Conservation (phyloP, 192 early-diverging fungal species). For the Glomus cerebriforme region DNA sequence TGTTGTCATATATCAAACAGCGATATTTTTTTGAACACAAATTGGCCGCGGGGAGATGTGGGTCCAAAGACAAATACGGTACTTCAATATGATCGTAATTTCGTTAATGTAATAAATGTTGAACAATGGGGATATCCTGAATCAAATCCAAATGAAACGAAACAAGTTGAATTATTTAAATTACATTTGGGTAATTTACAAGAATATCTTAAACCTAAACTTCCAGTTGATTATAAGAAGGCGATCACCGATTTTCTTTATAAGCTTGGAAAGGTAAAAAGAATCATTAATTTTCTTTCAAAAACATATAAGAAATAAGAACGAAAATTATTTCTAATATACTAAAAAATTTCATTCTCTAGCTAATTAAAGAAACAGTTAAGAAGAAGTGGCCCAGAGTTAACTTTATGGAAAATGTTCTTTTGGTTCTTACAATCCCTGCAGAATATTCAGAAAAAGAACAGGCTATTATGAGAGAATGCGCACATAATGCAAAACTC, state of each 20-base stretch:
- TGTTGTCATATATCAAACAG: not conserved
- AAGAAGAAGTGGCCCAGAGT: not conserved
- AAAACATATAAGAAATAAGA: not conserved
- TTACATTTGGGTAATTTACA: not conserved
- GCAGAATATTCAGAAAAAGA: not conserved
- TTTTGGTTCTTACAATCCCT: conserved; percentile 4
- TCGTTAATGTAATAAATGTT: not conserved
- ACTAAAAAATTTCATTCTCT: not conserved
- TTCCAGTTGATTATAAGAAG: conserved; percentile 5
- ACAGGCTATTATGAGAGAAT: conserved; percentile 5
- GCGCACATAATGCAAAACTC: not conserved
- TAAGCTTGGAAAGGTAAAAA: not conserved
- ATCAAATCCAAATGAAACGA: not conserved
- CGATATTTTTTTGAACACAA: not conserved
- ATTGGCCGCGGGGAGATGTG: not conserved
- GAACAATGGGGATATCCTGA: not conserved
- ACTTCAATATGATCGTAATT: not conserved
- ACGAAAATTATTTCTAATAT: too few relatives aligned
- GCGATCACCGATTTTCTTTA: conserved; percentile 11
- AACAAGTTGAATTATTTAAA: not conserved
- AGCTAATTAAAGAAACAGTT: conserved; percentile 11
- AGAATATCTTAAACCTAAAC: not conserved
- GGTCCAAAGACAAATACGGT: not conserved
- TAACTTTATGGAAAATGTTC: not conserved
- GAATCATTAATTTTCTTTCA: too few relatives aligned